Conservation (phyloP, 345 rosid species). For the Melaleuca quinquenervia region DNA sequence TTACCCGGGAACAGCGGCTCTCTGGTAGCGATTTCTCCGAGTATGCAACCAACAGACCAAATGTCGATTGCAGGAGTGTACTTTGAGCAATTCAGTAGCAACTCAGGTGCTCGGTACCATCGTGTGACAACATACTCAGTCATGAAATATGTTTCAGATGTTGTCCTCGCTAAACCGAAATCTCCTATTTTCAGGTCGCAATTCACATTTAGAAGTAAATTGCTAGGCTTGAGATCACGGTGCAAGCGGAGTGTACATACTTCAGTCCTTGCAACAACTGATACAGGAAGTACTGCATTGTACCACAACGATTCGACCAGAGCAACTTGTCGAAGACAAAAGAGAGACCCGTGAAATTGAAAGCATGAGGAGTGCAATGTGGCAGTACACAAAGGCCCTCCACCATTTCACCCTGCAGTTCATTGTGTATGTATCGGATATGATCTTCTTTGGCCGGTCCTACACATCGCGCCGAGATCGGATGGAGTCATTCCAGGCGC, state of each 20-base stretch:
- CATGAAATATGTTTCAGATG: conserved; percentile 80
- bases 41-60: conserved; percentile 82
- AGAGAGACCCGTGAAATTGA: neutral
- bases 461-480: too few species aligned
- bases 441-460: too few species aligned
- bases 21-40: conserved; percentile 57
- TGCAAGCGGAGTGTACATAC: conserved; percentile 78
- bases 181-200: conserved; percentile 81
- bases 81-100: conserved; percentile 72
- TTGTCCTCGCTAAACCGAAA: too few species aligned
- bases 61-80: conserved; percentile 78
- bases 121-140: conserved; percentile 78
- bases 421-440: too few species aligned
- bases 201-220: conserved; percentile 57
- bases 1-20: conserved; percentile 71
- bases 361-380: neutral
- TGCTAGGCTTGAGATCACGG: conserved; percentile 79
- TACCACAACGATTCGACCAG: neutral
- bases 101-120: conserved; percentile 76
- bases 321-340: neutral
- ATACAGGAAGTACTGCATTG: conserved; percentile 62
- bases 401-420: too few species aligned
- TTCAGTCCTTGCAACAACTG: conserved; percentile 68
- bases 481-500: too few species aligned
- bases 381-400: too few species aligned